Base-by-base conservation (phyloP, 306 rosid species). In the Betula pendula region DNA sequence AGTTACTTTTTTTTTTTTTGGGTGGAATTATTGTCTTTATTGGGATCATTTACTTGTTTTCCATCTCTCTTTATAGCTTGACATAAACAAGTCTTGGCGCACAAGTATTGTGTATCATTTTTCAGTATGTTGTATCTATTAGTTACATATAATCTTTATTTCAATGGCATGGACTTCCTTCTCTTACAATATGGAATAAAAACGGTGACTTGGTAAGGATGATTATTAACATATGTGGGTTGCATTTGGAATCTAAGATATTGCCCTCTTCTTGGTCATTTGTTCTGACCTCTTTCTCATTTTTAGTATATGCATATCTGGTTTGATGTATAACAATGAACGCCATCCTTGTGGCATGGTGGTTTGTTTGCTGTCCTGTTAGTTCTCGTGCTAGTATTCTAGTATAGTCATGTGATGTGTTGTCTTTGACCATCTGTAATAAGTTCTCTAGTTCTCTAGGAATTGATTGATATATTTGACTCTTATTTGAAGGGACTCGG, bases 321-420 rank as follows among this genome's bases (percentile, higher is more conserved):
- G 38, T 58, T 25, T 24, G 66, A 58, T 25, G 8, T 58, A 11
- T 11, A 3, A 25, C 14, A 58, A 58, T 25, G 38, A 24, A 27
- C 24, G 4, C 10, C 15, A 19, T 27, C 33, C 31, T 38, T n/a
- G 19, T 56, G 33, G 14, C 5, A 3, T 55, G 12, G 19, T 27
- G 20, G 44, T 13, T 13, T 14, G 17, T 69, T 31, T 77, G 62
- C 43, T 31, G 14, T 29, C 50, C 63, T 50, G 17, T 42, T 44
- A 63, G 70, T 69, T 70, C 65, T 33, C 58, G 51, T 77, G 77
- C 43, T 15, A 60, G 79, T 43, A 29, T 49, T 76, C 56, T 52
- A 31, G 51, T 38, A 4, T 53, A 60, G 27, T 44, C 71, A 72
- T 66, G 22, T 33, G 27, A 65, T 56, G 59, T 63, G 19, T 53